Evolutionary conservation across 495 filamentous ascomycete species (phyloP).

Genomic region (Penicillium salamii): DNA sequence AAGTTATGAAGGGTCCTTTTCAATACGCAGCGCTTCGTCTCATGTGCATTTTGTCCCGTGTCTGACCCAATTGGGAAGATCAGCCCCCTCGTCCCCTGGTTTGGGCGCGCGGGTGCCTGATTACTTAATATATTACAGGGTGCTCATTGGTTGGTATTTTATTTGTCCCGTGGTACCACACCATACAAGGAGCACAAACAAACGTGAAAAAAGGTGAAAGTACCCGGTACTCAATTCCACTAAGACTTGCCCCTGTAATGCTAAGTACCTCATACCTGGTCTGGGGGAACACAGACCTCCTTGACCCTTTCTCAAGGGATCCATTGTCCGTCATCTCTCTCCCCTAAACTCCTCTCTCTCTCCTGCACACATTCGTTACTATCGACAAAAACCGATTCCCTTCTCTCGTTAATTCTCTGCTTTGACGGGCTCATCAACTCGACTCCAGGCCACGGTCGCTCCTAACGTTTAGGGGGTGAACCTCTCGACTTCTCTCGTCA

Average conservation of each 20-base stretch:
- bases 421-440: neutral
- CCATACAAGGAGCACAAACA: constrained; percentile 3
- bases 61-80: constrained; percentile 16
- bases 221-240: constrained; percentile 2
- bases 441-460: neutral
- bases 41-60: constrained; percentile 8
- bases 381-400: neutral
- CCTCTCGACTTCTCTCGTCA: neutral
- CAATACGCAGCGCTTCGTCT: constrained; percentile 1
- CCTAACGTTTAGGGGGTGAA: constrained; percentile 1
- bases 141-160: constrained; percentile 3
- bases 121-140: constrained; percentile 8
- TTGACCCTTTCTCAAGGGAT: constrained; percentile 16
- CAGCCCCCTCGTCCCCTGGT: constrained; percentile 8
- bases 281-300: constrained; percentile 14
- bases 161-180: constrained; percentile 1
- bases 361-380: constrained; percentile 5
- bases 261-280: constrained; percentile 10
- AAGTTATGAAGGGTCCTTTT: constrained; percentile 5
- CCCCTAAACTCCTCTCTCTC: constrained; percentile 8
- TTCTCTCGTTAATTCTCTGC: constrained; percentile 4
- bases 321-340: constrained; percentile 8
- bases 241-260: neutral
- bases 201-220: neutral
- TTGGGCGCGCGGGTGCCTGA: constrained; percentile 13